Conservation (phyloP, 2,329 filamentous ascomycete species). For the Penicillium psychrosexuale region DNA sequence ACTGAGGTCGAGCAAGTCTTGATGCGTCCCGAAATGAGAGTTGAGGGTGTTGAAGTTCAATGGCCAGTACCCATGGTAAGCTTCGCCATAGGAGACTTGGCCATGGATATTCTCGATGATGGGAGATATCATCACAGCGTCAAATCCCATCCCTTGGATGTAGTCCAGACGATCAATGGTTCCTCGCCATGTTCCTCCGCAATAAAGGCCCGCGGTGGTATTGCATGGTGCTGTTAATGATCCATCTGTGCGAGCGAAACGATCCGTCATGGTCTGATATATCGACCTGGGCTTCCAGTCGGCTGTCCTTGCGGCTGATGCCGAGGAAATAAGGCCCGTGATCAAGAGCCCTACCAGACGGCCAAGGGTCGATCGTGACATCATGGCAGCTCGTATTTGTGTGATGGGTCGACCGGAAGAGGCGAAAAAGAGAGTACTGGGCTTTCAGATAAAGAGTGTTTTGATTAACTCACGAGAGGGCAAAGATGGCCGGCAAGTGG, state of each 20-base stretch:
- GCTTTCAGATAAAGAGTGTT: neutral
- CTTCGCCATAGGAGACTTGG: slow-evolving; percentile 41
- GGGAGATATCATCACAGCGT: slow-evolving; percentile 47
- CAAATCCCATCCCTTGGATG: slow-evolving; percentile 50
- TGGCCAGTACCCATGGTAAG: slow-evolving; percentile 53
- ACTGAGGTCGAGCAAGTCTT: slow-evolving; percentile 48
- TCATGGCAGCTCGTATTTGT: slow-evolving; percentile 9
- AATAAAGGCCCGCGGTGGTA: slow-evolving; percentile 39
- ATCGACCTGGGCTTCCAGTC: slow-evolving; percentile 45
- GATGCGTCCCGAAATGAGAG: slow-evolving; percentile 47
- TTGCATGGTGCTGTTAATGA: slow-evolving; percentile 34
- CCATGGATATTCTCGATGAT: slow-evolving; percentile 41
- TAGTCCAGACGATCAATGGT: slow-evolving; percentile 51
- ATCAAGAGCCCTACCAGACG: neutral
- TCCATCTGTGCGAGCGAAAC: slow-evolving; percentile 45
- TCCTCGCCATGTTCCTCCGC: slow-evolving; percentile 52
- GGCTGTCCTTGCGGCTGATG: slow-evolving; percentile 24
- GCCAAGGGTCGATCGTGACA: neutral
- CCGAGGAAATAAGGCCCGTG: slow-evolving; percentile 7
- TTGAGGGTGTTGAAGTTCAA: slow-evolving; percentile 50
- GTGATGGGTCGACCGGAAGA: neutral
- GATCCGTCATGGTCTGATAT: slow-evolving; percentile 49
- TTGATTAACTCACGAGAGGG: neutral
- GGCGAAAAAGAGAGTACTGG: neutral
- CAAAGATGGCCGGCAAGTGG: neutral